Conservation (phyloP, 495 filamentous ascomycete species). For the Choiromyces venosus region DNA sequence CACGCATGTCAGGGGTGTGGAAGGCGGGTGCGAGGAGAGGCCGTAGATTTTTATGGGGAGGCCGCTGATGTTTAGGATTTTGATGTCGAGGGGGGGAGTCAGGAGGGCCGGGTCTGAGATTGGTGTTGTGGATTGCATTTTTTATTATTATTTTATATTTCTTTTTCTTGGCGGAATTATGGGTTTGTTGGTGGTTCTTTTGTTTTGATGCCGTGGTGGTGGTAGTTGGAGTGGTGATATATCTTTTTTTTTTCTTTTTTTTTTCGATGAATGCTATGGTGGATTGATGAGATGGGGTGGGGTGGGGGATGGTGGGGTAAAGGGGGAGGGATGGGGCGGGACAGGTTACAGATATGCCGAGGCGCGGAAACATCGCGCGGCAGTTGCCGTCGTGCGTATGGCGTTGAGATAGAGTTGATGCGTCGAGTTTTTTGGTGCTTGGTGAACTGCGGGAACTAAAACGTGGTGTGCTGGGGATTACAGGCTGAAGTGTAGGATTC, state of each 20-base stretch:
- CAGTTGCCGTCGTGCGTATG: background rate
- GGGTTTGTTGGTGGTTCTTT: background rate
- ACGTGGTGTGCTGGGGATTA: background rate
- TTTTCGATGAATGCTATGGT: background rate
- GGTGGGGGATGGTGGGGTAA: background rate
- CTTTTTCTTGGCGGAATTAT: background rate
- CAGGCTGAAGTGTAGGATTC: background rate
- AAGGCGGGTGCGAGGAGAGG: slow-evolving; percentile 8
- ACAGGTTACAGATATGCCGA: background rate
- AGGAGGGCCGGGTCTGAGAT: background rate
- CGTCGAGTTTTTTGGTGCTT: background rate
- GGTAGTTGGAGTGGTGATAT: slow-evolving; percentile 41
- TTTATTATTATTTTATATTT: background rate
- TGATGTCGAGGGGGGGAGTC: background rate
- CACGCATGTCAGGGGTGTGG: slow-evolving; percentile 7
- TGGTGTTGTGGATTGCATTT: background rate
- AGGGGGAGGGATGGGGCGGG: background rate
- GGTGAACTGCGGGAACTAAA: background rate
- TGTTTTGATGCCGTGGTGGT: slow-evolving; percentile 39
- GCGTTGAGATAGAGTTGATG: background rate
- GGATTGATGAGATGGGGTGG: background rate
- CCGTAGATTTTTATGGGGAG: slow-evolving; percentile 12
- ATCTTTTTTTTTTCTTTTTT: slow-evolving; percentile 1
- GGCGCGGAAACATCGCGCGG: background rate
- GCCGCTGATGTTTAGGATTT: slow-evolving; percentile 10